Evolutionary conservation across 2,329 filamentous ascomycete genomes (phyloP), one percentile per base, ranked within the genome.

Genomic region (Paracamarosporium sp.): DNA sequence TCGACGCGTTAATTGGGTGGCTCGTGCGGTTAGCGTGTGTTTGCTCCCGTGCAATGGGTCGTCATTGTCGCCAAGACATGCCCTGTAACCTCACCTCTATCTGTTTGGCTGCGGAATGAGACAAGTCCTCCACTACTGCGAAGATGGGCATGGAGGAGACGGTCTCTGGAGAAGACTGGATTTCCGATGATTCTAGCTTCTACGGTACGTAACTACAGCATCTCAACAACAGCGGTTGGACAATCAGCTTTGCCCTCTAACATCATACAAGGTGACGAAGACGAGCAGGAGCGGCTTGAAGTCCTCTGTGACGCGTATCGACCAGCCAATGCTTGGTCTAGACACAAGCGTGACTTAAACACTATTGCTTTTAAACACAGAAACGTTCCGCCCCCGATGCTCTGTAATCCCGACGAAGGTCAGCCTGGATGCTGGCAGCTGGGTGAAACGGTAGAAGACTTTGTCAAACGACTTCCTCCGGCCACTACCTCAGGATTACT

Each of bases 401-500:
- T 71, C 2, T 61, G 66, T 75, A 90, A 91, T 68, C 82, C 83
- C 1, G 87, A 87, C 63, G 81, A 85, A 55, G 85, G 84, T 31
- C 56, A 81, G 1, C 52, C 73, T 0, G 73, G 68, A 60, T 87
- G 85, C 25, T 87, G 88, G 80, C 89, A 90, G 71, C 80, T 88
- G 27, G 79, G 79, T 1, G 90, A 93, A 70, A 84, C 83, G 0
- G 77, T 90, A 1, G 75, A 85, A 7, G 82, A 84, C 1, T 96
- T 96, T 65, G 76, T 95, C 2, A 58, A 77, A 8, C 86, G 91
- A 8, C 80, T 93, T 0, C 89, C 89, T 0, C 90, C 92, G 0
- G 82, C 83, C 3, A 88, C 83, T 1, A 74, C 80, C 2, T 72
- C 77, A 3, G 76, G 73, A 1, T 67, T 67, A 0, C 64, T 77